phyloP scores from a whole-genome alignment of 805 yeast genomes.

The Candida boleticola region DNA sequence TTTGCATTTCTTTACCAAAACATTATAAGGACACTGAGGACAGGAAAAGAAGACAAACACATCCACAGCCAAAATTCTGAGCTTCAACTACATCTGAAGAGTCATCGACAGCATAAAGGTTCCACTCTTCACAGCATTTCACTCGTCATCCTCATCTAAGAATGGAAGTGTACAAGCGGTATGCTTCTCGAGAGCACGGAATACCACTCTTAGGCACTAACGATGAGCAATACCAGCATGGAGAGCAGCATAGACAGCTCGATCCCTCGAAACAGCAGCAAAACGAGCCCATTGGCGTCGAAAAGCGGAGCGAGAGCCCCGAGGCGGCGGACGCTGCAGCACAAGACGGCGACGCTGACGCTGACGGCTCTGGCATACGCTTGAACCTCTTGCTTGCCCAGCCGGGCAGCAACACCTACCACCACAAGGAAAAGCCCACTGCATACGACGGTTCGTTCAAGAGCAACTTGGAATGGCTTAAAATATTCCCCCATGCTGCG shows the following conservation, averaged over 20 bases:
- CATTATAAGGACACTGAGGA: too few relatives aligned
- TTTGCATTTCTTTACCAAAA: too few relatives aligned
- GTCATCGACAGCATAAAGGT: too few relatives aligned
- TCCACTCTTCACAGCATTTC: too few relatives aligned
- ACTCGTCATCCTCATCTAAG: constrained; percentile 1
- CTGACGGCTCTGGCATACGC: not conserved
- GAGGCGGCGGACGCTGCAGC: too few relatives aligned
- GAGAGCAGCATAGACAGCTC: not conserved
- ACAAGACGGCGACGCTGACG: too few relatives aligned
- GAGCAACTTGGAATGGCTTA: constrained; percentile 34
- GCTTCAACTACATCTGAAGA: too few relatives aligned
- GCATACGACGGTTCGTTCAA: not conserved
- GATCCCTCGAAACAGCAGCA: not conserved
- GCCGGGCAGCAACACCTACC: not conserved
- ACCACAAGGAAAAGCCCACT: not conserved
- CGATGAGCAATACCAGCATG: constrained; percentile 5
- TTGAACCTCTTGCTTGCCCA: not conserved
- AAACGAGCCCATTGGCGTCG: not conserved
- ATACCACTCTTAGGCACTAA: constrained; percentile 7
- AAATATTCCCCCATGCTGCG: constrained; percentile 47
- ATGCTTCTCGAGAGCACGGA: constrained; percentile 38
- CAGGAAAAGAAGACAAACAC: too few relatives aligned
- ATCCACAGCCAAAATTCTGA: too few relatives aligned
- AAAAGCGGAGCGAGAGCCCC: too few relatives aligned
- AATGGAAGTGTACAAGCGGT: constrained; percentile 39